A percentile compares a stretch with the other conserved stretches of the same genome.
phyloP scores from a whole-genome alignment of 805 yeast genomes.

The Candida nanaspora region DNA sequence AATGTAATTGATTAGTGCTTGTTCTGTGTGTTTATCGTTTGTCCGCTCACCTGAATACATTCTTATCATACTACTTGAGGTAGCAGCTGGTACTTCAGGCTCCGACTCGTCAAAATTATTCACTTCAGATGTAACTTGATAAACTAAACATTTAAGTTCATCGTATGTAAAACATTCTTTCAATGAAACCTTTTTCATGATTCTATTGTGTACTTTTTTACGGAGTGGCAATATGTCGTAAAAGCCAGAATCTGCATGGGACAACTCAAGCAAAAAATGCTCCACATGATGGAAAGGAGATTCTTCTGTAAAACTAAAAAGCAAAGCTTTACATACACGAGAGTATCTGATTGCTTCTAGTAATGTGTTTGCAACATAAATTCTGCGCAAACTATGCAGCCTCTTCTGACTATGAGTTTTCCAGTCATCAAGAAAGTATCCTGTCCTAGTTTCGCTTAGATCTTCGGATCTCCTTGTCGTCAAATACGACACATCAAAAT shows the following conservation, averaged over 20 bases:
- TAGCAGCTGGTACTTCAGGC: too few species aligned
- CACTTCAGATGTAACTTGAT: too few species aligned
- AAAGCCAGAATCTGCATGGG: not conserved
- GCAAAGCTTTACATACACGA: not conserved
- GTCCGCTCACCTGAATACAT: too few species aligned
- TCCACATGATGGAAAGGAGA: not conserved
- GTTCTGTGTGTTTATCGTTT: too few species aligned
- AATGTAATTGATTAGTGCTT: too few species aligned
- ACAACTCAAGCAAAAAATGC: not conserved
- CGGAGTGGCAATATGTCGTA: not conserved
- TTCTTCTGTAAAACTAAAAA: not conserved
- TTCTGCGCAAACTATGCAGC: not conserved
- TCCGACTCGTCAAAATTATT: too few species aligned
- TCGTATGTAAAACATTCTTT: not conserved
- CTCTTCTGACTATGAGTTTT: not conserved
- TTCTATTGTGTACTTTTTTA: not conserved
- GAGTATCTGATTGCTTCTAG: not conserved
- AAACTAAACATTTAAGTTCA: too few species aligned
- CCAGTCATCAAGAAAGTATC: not conserved
- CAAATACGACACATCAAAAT: not conserved
- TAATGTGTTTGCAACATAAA: not conserved
- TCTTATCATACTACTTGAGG: too few species aligned
- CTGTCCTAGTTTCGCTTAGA: not conserved
- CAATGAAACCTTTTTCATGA: not conserved
- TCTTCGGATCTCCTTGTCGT: not conserved